Evolutionary conservation across 2,329 filamentous ascomycete genomes (phyloP), one percentile per base, ranked within the genome.

Genomic region (Talaromyces pinophilus): DNA sequence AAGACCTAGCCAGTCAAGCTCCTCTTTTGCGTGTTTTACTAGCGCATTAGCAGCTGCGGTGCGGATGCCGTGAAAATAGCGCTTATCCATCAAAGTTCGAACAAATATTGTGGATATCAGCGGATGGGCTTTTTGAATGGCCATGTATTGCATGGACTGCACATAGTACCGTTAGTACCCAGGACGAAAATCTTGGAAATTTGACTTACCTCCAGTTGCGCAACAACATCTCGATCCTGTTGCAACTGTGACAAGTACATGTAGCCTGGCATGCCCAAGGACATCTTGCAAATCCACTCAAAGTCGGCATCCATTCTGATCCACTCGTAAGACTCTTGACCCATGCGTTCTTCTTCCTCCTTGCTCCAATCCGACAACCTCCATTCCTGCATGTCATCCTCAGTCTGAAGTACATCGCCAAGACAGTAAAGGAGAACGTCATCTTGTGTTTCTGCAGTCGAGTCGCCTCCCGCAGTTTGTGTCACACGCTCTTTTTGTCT

Each of bases 161-260:
- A 67, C 6, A 30, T n/a, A 11, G 54, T 75, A 13, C 25, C 2
- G 64, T 48, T 8, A 57, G 30, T 48, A 42, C 11, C 17, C 67
- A 74, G 70, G 42, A 62, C 28, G 15, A 17, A 33, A 40, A 25
- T 30, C 40, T 28, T 15, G 40, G 25, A 35, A 54, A 11, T 11
- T 15, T 10, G 28, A 72, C 77, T 76, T 71, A 82, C 83, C 76
- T 89, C 86, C 63, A 88, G 82, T 72, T 90, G 88, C n/a, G 96
- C 96, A 69, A 97, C 92, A 67, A 99, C 92, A 76, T 99, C 96
- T 72, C 94, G 87, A 78, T 99, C 95, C 78, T 99, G 95, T 77
- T 99, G 95, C 69, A 99, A 83, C 77, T 99, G 95, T 25, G 95
- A 97, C 67, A 97, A 88, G 76, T 95, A 97, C 96, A 99, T 99